Base-by-base conservation (phyloP, 1,139 yeast species). In the Taphrina communis region DNA sequence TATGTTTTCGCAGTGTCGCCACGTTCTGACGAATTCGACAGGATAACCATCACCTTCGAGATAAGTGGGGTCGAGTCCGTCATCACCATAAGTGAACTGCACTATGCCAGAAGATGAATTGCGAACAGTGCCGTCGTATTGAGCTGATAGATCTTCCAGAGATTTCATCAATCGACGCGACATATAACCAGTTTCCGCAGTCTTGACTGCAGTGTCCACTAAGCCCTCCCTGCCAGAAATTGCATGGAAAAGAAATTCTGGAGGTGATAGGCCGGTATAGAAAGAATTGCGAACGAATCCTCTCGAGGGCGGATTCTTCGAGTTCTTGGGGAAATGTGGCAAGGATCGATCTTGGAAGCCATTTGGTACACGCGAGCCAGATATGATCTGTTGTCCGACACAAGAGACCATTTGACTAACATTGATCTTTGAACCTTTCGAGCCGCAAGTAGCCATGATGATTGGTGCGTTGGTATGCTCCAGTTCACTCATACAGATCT, bases 331-430 rank as follows among this genome's bases (percentile, higher is more conserved):
- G 82, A 95, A 95, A 81, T 95, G 99, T 11, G 99, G 99, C 73
- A 95, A 82, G 0, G 99, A 91, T 80, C 99, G 87, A 80, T 95
- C 98, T 79, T 95, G 99, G 84, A 95, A 95, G 38, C 99, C 99
- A 84, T 95, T 97, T 25, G 99, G 99, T 73, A 95, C 99, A 85
- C 99, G 97, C 77, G 90, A 90, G 79, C 99, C 99, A 5, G 97
- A 88, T 75, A 95, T 95, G 82, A 95, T 95, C 79, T 95, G 99
- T 80, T 95, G 99, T 70, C 99, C 99, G 63, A 95, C 99, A 78
- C 95, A 97, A 0, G 99, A 99, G 84, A 95, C 99, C 99, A 95
- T 95, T 81, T 95, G 99, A 11, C 99, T 94, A 57, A 95, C 99
- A 79, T 95, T 95, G 73, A 95, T 85, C 0, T 97, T 92, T 53